Base-by-base conservation (phyloP, 495 filamentous ascomycete genomes). In the Penicillium canescens region DNA sequence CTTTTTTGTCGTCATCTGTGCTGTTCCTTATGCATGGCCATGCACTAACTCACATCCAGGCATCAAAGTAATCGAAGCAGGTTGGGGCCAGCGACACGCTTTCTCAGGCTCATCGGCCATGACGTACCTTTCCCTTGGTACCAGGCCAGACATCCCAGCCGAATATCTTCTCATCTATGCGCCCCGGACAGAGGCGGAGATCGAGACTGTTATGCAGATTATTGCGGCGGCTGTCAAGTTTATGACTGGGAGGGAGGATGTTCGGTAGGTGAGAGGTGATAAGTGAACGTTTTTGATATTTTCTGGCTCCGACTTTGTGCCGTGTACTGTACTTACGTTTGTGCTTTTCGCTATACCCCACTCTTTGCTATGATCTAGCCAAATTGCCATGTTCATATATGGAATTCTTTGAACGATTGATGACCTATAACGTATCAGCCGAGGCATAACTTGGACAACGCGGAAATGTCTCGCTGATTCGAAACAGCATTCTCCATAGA, bases 21-120 rank as follows among this genome's bases (percentile, higher is more conserved):
- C 28, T 31, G 8, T 5, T 31, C 9, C 28, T 5, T 31, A 8
- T 31, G 28, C 28, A 8, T 31, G 28, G 28, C 21, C 24, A 18
- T 11, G 11, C 13, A 31, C 51, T 58, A 28, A 57, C 37, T 35
- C 0, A 18, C 21, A 6, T 10, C 3, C 36, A 74, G 89, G 87
- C 40, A 84, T 78, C 63, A 78, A 85, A 57, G 78, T 96, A 16
- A 72, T 96, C 33, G 85, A 91, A 52, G 83, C 82, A 39, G 88
- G 91, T 16, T 96, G 90, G 91, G 92, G 88, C n/a, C 82, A 96
- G 69, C 77, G 91, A n/a, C 91, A 96, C 69, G 89, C 89, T 1
- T 77, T 96, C 54, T 85, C 89, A 3, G 84, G 85, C 54, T 82
- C 77, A 21, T 53, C 51, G 0, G 44, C 63, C 4, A 45, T 66